Evolutionary conservation across 2,329 filamentous ascomycete species (phyloP).

Genomic region (Trichoderma citrinoviride): DNA sequence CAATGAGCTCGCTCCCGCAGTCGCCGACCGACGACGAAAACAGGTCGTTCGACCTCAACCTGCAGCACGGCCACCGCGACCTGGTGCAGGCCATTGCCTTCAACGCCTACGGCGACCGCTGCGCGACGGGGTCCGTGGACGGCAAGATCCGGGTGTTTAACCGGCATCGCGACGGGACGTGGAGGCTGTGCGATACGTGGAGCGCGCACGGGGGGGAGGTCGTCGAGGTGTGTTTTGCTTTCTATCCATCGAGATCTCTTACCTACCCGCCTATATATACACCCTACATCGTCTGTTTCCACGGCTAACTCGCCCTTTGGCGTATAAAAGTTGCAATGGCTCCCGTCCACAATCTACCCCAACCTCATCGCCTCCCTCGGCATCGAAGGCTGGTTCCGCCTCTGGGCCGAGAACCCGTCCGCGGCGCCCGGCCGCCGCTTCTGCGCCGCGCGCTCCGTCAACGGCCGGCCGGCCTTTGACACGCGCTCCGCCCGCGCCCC

Average conservation of each 20-base stretch:
- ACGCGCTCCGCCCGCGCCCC: slow-evolving; percentile 56
- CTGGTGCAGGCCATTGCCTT: slow-evolving; percentile 82
- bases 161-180: slow-evolving; percentile 71
- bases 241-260: too few relatives aligned
- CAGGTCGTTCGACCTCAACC: slow-evolving; percentile 55
- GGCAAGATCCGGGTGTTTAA: slow-evolving; percentile 93
- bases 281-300: too few relatives aligned
- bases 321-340: slow-evolving; percentile 74
- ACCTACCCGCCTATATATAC: too few relatives aligned
- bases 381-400: slow-evolving; percentile 83
- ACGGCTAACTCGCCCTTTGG: too few relatives aligned
- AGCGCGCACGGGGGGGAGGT: slow-evolving; percentile 87
- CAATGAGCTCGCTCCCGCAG: slow-evolving; percentile 35
- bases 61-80: slow-evolving; percentile 74
- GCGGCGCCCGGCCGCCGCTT: slow-evolving; percentile 80
- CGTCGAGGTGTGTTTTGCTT: slow-evolving; percentile 62
- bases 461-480: slow-evolving; percentile 53
- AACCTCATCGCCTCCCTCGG: slow-evolving; percentile 84
- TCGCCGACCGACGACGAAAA: slow-evolving; percentile 48
- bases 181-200: slow-evolving; percentile 84
- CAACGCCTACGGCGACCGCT: slow-evolving; percentile 88
- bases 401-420: slow-evolving; percentile 89
- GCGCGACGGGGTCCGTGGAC: slow-evolving; percentile 87
- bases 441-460: slow-evolving; percentile 55
- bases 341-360: slow-evolving; percentile 81